A percentile compares a stretch with the other conserved stretches of the same genome.
Evolutionary conservation across 768 basidiomycete genomes (phyloP).

Genomic region (Lactarius trivialis): DNA sequence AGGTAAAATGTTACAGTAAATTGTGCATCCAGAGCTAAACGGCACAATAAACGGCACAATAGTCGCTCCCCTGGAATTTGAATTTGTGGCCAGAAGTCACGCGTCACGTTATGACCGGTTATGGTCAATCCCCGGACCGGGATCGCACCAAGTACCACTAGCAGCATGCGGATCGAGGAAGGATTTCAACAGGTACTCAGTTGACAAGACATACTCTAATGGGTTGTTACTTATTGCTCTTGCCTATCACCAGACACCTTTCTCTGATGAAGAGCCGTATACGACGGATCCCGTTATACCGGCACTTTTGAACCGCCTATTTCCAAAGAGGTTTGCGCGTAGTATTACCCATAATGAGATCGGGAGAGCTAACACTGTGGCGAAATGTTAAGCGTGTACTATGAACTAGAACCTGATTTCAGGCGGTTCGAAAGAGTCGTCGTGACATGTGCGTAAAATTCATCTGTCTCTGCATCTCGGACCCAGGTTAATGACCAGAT

Average conservation of each 20-base stretch:
- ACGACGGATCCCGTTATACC: conserved; percentile 57
- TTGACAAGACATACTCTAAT: not conserved
- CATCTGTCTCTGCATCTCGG: not conserved
- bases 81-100: too few relatives aligned
- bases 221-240: not conserved
- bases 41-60: too few relatives aligned
- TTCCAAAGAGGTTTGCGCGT: conserved; percentile 41
- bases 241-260: conserved; percentile 37
- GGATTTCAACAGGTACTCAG: conserved; percentile 54
- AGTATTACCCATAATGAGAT: not conserved
- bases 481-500: not conserved
- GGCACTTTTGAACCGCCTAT: conserved; percentile 46
- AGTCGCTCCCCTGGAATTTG: too few relatives aligned
- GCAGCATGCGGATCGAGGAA: conserved; percentile 53
- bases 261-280: conserved; percentile 54
- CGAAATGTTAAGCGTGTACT: conserved; percentile 32
- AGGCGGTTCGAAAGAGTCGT: conserved; percentile 50
- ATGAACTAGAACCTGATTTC: conserved; percentile 57
- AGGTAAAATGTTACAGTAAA: too few relatives aligned
- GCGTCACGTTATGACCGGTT: too few relatives aligned
- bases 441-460: conserved; percentile 38
- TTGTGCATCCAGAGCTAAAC: too few relatives aligned
- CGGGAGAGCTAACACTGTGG: not conserved
- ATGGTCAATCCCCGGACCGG: not conserved
- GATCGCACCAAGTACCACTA: not conserved